Evolutionary conservation across 306 rosid species (phyloP).

Genomic region (Astragalus glycyphyllos): DNA sequence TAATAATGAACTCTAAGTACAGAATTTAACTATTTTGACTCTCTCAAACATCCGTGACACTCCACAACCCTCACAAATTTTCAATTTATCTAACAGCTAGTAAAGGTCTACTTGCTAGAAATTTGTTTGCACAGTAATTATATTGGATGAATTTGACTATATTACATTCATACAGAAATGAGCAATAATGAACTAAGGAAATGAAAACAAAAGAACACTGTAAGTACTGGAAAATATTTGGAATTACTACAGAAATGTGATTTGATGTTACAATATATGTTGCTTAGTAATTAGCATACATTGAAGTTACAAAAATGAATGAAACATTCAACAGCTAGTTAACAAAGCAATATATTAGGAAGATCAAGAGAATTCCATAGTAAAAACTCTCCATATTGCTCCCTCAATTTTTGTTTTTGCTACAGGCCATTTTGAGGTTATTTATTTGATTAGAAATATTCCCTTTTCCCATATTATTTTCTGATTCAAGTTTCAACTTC

Average conservation of each 20-base stretch:
- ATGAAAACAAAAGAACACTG: background rate
- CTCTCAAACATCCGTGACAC: too few relatives aligned
- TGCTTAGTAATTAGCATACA: constrained; percentile 2
- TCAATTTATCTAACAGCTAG: too few relatives aligned
- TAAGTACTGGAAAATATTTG: too few relatives aligned
- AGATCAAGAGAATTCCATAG: constrained; percentile 82
- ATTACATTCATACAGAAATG: background rate
- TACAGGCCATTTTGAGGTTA: constrained; percentile 60
- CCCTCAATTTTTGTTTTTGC: constrained; percentile 36
- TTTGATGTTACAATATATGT: constrained; percentile 13
- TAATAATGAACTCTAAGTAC: too few relatives aligned
- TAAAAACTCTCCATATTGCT: constrained; percentile 50
- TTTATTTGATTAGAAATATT: constrained; percentile 49
- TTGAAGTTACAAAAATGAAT: constrained; percentile 18
- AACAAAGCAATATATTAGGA: constrained; percentile 64
- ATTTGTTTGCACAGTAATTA: too few relatives aligned
- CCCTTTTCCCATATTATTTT: constrained; percentile 52
- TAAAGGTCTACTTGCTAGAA: too few relatives aligned
- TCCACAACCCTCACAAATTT: too few relatives aligned
- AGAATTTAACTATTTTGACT: too few relatives aligned
- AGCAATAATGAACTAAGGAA: background rate
- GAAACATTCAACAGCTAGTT: constrained; percentile 42
- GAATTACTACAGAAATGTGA: constrained; percentile 14
- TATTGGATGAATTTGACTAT: too few relatives aligned
- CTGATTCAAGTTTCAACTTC: constrained; percentile 59